Evolutionary conservation across 371 early-diverging fungal species (phyloP).

Genomic region (Lichtheimia corymbifera): DNA sequence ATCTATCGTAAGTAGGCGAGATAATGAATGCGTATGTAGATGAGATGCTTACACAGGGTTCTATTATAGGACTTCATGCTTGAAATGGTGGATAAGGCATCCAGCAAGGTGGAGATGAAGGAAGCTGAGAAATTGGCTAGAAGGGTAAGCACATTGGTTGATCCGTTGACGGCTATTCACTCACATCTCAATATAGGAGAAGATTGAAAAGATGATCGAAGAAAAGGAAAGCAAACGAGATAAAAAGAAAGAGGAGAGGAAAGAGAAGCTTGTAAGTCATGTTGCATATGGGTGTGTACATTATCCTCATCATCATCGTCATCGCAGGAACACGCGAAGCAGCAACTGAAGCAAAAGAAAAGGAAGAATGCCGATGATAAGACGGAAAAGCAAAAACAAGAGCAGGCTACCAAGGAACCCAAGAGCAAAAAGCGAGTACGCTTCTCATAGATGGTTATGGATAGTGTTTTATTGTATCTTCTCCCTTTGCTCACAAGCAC

Average conservation of each 20-base stretch:
- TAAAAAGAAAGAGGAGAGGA: constrained; percentile 3
- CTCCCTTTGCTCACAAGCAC: no score
- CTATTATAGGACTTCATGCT: constrained; percentile 7
- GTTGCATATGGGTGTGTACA: no score
- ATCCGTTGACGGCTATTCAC: background rate
- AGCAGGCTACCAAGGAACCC: background rate
- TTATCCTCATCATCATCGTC: background rate
- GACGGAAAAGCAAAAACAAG: background rate
- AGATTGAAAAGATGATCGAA: constrained; percentile 2
- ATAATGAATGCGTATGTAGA: background rate
- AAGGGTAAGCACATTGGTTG: background rate
- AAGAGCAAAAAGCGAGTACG: constrained; percentile 1
- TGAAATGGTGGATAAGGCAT: constrained; percentile 9
- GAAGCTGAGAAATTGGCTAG: constrained; percentile 6
- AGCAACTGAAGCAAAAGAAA: background rate
- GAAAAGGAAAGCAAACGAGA: constrained; percentile 6
- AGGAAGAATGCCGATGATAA: background rate
- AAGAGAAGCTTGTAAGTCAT: constrained; percentile 7
- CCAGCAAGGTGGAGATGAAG: constrained; percentile 5
- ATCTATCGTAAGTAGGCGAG: background rate
- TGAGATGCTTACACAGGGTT: background rate
- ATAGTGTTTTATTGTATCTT: no score
- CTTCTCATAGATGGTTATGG: background rate
- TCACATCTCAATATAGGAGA: background rate
- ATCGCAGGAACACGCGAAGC: background rate